Evolutionary conservation across 2,329 filamentous ascomycete species (phyloP).

Genomic region (Penicillium thymicola): DNA sequence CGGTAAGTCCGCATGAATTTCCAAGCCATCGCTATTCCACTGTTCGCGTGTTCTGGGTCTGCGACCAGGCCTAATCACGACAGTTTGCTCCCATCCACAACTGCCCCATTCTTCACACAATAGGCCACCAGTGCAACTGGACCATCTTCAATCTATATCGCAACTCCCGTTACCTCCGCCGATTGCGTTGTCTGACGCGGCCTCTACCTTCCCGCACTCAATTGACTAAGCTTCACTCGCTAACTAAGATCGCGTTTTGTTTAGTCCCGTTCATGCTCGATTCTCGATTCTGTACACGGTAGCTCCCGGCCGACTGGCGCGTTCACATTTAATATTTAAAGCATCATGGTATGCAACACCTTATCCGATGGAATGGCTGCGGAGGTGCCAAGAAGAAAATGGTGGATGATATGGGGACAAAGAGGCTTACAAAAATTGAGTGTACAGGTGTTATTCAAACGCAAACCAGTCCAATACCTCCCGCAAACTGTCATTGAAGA

Average conservation of each 20-base stretch:
- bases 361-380: not conserved
- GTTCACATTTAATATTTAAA: slow-evolving; percentile 15
- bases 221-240: slow-evolving; percentile 6
- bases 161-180: not conserved
- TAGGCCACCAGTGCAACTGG: not conserved
- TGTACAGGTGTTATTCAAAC: slow-evolving; percentile 83
- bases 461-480: slow-evolving; percentile 86
- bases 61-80: slow-evolving; percentile 7
- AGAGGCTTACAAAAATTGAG: slow-evolving; percentile 19
- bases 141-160: not conserved
- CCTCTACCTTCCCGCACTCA: slow-evolving; percentile 1
- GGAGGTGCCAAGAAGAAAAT: not conserved
- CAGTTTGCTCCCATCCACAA: not conserved
- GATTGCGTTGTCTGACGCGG: slow-evolving; percentile 1
- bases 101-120: not conserved
- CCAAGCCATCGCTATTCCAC: not conserved
- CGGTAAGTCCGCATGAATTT: slow-evolving; percentile 9
- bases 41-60: slow-evolving; percentile 4
- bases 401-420: not conserved
- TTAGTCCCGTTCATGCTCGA: slow-evolving; percentile 20
- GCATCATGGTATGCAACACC: slow-evolving; percentile 33
- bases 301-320: slow-evolving; percentile 28
- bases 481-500: slow-evolving; percentile 69
- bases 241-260: slow-evolving; percentile 18
- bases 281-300: slow-evolving; percentile 8